Evolutionary conservation across 495 filamentous ascomycete genomes (phyloP).

Genomic region (Aspergillus panamensis): DNA sequence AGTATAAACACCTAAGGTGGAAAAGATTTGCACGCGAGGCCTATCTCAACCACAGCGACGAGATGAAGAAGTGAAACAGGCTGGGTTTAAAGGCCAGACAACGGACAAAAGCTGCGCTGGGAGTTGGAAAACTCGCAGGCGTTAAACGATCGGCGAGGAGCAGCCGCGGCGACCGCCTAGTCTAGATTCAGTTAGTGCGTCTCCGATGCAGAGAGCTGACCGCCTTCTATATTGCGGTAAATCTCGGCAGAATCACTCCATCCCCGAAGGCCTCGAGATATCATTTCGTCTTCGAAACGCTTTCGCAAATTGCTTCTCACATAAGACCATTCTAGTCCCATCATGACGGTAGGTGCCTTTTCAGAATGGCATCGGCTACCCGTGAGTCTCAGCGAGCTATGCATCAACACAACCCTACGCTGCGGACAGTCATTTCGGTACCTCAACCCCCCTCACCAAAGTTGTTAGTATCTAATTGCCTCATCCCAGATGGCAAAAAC

Average conservation of each 20-base stretch:
- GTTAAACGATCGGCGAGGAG: conserved; percentile 22
- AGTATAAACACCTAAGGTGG: not conserved
- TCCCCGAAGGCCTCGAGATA: not conserved
- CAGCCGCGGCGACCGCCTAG: conserved; percentile 11
- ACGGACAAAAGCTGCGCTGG: conserved; percentile 17
- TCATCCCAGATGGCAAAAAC: conserved; percentile 68
- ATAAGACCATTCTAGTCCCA: conserved; percentile 3
- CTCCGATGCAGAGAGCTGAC: conserved; percentile 17
- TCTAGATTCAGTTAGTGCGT: conserved; percentile 18
- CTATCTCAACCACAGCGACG: not conserved
- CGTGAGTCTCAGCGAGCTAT: conserved; percentile 74
- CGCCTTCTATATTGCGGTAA: conserved; percentile 22
- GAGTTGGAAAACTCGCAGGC: conserved; percentile 23
- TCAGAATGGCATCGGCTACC: conserved; percentile 80
- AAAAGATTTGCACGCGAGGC: not conserved
- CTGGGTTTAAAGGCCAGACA: conserved; percentile 3
- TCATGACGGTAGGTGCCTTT: conserved; percentile 32
- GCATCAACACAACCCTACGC: conserved; percentile 83
- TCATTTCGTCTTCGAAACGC: not conserved
- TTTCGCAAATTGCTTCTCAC: not conserved
- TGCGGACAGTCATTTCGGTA: conserved; percentile 88
- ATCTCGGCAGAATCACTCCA: conserved; percentile 26
- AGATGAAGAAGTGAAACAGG: conserved; percentile 2
- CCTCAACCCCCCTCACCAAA: not conserved
- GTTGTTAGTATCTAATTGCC: not conserved